Base-by-base conservation (phyloP, 768 basidiomycete genomes). In the Tylopilus sp. region DNA sequence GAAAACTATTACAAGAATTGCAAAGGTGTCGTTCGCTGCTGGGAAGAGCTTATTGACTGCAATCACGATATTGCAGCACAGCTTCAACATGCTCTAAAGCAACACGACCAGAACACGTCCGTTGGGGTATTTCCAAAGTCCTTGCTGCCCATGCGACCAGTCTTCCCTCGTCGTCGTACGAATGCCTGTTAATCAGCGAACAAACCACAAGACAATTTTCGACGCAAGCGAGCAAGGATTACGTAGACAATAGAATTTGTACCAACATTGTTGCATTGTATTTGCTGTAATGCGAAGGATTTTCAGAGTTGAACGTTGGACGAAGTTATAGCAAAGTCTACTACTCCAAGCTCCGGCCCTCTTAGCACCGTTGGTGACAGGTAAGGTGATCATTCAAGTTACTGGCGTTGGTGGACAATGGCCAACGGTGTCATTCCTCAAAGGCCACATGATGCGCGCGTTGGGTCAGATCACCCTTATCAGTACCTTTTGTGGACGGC, bases 61-160 rank as follows among this genome's bases (percentile, higher is more conserved):
- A 74, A 72, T 37, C 68, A 74, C 34, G 69, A 72, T 33, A 59
- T 76, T 21, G 60, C 68, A 25, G 59, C 60, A 24, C 63, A 70
- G 31, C 61, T 82, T 34, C 70, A 67, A 50, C 58, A 69, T 21
- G 69, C 72, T 25, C 62, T 84, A 31, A 73, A 76, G 58, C 71
- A 76, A 53, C 80, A 81, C 56, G 79, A 78, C 56, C 77, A 77
- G 38, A 72, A 66, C 31, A 71, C 67, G 51, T 72, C 83, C 31
- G 74, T 76, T 29, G 80, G 76, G 68, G 78, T 72, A 59, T 77
- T 84, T 54, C 78, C 82, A 8, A 67, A 68, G 45, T 73, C 70
- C 11, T 62, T 85, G 54, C 71, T 79, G 68, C 72, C 54, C 26
- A 48, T 51, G 42, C 59, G 61, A 52, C 67, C 67, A 3, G 52